Evolutionary conservation across 1,139 yeast genomes (phyloP), one percentile per base, ranked within the genome.

Genomic region (Geotrichum bryndzae): DNA sequence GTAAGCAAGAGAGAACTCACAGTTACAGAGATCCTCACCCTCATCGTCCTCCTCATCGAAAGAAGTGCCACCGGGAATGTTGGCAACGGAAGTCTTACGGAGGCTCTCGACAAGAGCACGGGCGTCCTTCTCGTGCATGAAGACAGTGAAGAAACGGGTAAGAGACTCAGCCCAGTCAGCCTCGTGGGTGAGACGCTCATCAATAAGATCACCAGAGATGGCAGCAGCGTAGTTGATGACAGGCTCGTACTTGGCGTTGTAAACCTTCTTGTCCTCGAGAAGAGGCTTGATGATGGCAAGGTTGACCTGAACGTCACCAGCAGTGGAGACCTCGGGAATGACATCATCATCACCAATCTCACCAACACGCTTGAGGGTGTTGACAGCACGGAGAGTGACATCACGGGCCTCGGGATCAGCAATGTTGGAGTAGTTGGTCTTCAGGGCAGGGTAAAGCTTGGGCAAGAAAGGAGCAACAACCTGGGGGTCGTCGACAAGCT

Each of bases 391-490:
- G 76, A 84, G 83, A 74, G 99, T 94, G 76, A 94, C 98, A 69
- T 89, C 95, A 85, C 99, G 95, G 72, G 98, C 99, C 84, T 94
- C 99, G 77, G 99, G 99, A 82, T 94, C 99, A 78, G 99, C 99
- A 82, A 94, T 90, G 83, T 90, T 90, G 76, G 89, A 81, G 82
- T 87, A 86, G 90, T 94, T 94, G 78, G 86, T 79, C 86, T 90
- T 90, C 80, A 94, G 85, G 75, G 97, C 90, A 78, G 99, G 99
- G 83, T 90, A 88, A 77, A 94, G 86, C 78, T 87, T 89, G 80
- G 84, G 82, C 89, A 94, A 83, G 88, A 94, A 94, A 73, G 99
- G 99, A 84, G 98, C 98, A 82, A 94, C 96, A 77, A 94, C 94
- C 84, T 94, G 98, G 73, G 99, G 99, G 79, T 94, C 99, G 77